These are phyloP conservation scores for Puccinia novopanici DNA, from an alignment of 1,284 basidiomycete genomes.

Conservation along the genomic window DNA sequence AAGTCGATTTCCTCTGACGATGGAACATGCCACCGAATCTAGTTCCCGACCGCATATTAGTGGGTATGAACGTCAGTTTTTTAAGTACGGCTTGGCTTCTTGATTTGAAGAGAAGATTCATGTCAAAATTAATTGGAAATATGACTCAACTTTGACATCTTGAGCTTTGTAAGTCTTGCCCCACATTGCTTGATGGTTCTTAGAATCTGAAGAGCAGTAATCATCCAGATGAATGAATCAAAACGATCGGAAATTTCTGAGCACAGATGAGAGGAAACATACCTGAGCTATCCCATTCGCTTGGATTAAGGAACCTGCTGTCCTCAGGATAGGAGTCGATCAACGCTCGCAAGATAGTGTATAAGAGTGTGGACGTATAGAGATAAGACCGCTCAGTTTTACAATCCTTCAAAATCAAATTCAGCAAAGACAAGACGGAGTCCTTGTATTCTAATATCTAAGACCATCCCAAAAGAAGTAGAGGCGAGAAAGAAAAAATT, in stretches of 20 bases:
- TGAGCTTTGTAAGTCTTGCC: constrained; percentile 77
- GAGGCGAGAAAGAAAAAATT: not conserved
- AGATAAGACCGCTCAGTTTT: constrained; percentile 88
- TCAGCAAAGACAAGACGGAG: constrained; percentile 71
- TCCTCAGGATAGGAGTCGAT: constrained; percentile 78
- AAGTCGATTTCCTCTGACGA: constrained; percentile 75
- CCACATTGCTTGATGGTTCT: constrained; percentile 76
- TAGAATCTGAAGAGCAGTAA: constrained; percentile 66
- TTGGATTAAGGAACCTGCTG: constrained; percentile 77
- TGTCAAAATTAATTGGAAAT: not conserved
- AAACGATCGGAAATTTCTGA: not conserved
- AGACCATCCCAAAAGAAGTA: not conserved
- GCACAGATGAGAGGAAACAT: constrained; percentile 52
- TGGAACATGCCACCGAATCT: constrained; percentile 84
- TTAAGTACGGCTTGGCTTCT: not conserved
- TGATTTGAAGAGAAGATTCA: not conserved
- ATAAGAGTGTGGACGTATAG: constrained; percentile 76
- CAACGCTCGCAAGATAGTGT: constrained; percentile 75
- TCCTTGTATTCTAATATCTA: constrained; percentile 73
- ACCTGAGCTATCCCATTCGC: constrained; percentile 79
- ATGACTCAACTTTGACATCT: constrained; percentile 66
- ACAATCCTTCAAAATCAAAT: constrained; percentile 73
- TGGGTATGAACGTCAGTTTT: not conserved
- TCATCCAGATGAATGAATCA: not conserved
- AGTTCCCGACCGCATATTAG: not conserved